Evolutionary conservation across 2,329 filamentous ascomycete genomes (phyloP), one percentile per base, ranked within the genome.

Genomic region (Ascochyta viciae-villosae): DNA sequence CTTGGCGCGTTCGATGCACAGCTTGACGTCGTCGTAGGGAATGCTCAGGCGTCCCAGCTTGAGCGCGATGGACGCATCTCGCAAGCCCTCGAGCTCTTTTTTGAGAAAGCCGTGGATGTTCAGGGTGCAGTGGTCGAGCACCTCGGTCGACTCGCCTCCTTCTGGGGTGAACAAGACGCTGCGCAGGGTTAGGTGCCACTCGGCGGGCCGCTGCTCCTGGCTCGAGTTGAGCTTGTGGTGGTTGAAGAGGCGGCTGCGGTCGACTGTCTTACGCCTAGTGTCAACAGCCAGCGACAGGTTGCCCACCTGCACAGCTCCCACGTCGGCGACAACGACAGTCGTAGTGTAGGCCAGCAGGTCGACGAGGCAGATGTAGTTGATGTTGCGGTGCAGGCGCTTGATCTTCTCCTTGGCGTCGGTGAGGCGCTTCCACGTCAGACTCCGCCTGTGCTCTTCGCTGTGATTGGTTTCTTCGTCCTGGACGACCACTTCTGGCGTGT

Each of bases 31-130:
- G 70, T 99, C 95, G 69, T 90, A 92, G 0, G 95, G 95, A 16
- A 99, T 82, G 72, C 96, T 93, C 13, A 99, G 82, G 50, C 94
- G 87, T 15, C 96, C 95, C 34, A 97, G 83, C 76, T 99, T 99
- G 61, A 98, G 80, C 0, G 92, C 89, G 57, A 99, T 87, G 1
- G 93, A 91, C 0, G 93, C 90, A 79, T 99, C 95, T 56, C 92
- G 87, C 29, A 99, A 83, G 0, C 94, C 95, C 61, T 96, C 91
- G 40, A 92, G 80, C 34, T 92, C 87, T 62, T 91, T 89, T 76
- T 96, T 92, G 26, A 99, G 80, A 58, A 96, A 88, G 6, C 96
- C 95, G 74, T 99, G 93, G 42, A 99, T 85, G 67, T 96, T 98
- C 57, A 98, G 80, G 3, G 90, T 89, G 57, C 91, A 87, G 69